Base-by-base conservation (phyloP, 768 basidiomycete species). In the Rhizopogon vulgaris region DNA sequence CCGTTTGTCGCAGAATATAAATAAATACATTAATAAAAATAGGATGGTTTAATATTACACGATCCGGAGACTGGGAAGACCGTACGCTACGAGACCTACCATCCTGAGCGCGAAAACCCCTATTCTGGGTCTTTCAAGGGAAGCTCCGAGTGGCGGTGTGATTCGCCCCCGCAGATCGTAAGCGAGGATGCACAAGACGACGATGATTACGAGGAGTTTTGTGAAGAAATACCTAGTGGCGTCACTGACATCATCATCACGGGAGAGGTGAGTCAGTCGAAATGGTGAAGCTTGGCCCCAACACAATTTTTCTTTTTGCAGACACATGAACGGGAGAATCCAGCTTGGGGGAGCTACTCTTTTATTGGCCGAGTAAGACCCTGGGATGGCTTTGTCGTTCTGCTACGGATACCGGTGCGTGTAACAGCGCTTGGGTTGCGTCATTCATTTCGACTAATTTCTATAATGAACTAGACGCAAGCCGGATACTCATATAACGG, bases 171-270 rank as follows among this genome's bases (percentile, higher is more conserved):
- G 51, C 53, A 47, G 38, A 58, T 28, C 28, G 34, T 24, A 46
- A 24, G 18, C 45, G 45, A 34, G 18, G 45, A 46, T 34, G 32
- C 45, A 10, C 42, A 59, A 22, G 53, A 55, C 32, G 62, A 52
- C 48, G 70, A 76, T 15, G 69, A 72, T 52, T 72, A 71, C 40
- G 67, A 68, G 42, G 71, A 77, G 58, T 64, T 63, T 15, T 69
- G 70, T 15, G 65, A 66, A 60, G 66, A 75, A 46, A 52, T 58
- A 6, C 58, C 58, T 4, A 76, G 73, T 52, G 75, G 75, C 32
- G 65, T 80, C n/a, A 63, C 67, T 49, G 79, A 80, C 56, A 77
- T 80, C 30, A 63, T 82, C 53, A 67, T 80, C 49, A 77, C 77
- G 12, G 80, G 79, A 34, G 69, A 77, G 61, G 78, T 78, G 52